phyloP scores from a whole-genome alignment of 139 green algal species.

The Chlamydomonas sphaeroides region DNA sequence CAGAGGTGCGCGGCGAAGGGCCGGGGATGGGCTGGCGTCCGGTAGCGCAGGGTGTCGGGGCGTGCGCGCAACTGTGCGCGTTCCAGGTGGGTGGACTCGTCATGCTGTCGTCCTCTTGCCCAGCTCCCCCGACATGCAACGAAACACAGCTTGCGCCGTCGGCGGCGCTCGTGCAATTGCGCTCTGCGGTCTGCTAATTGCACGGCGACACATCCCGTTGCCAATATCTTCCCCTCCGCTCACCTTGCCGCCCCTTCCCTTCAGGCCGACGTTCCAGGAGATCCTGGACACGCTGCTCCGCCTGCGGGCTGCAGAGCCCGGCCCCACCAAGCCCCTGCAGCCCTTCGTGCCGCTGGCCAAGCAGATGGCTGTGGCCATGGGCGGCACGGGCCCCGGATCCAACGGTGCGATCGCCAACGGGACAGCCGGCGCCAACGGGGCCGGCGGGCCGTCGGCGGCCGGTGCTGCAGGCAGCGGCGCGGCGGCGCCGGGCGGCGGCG shows the following conservation, averaged over 20 bases:
- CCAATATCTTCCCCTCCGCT: too few relatives aligned
- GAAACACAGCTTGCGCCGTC: not conserved
- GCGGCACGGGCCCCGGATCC: too few relatives aligned
- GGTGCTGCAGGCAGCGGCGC: too few relatives aligned
- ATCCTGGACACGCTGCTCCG: constrained; percentile 38
- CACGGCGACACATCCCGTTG: too few relatives aligned
- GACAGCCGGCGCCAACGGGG: not conserved
- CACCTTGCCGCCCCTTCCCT: too few relatives aligned
- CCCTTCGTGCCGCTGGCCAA: not conserved
- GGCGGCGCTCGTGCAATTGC: not conserved
- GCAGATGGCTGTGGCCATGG: not conserved
- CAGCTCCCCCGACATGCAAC: too few relatives aligned
- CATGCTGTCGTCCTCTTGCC: not conserved
- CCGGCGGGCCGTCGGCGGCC: too few relatives aligned
- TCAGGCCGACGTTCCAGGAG: constrained; percentile 44
- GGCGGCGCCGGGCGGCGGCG: not conserved
- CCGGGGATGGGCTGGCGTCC: not conserved
- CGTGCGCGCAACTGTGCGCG: not conserved
- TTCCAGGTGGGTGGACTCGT: not conserved
- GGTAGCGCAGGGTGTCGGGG: not conserved
- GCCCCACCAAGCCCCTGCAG: constrained; percentile 21
- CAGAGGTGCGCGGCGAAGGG: not conserved
- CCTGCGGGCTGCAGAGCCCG: constrained; percentile 2
- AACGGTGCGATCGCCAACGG: not conserved
- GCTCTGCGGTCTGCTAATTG: not conserved